Base-by-base conservation (phyloP, 345 rosid species). In the Hibiscus tridactylites region DNA sequence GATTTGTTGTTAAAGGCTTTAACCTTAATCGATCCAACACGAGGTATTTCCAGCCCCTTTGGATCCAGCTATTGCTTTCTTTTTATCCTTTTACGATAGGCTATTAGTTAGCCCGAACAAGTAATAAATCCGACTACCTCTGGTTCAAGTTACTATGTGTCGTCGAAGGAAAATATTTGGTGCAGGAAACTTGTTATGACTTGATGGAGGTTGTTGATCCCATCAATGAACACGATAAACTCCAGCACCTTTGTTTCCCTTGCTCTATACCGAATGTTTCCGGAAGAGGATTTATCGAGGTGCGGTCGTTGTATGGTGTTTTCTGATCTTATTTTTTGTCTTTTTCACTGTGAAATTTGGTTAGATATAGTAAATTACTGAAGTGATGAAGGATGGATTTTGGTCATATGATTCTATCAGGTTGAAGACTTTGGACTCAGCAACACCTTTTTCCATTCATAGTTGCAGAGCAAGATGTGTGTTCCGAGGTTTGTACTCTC, bases 211-310 rank as follows among this genome's bases (percentile, higher is more conserved):
- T 75, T 65, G 76, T 42, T 56, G 78, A 83, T 79, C 53, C 61
- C 47, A 47, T 62, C 64, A 73, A 53, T 68, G 82, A 76, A 44
- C 76, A 63, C 65, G 83, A 80, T 56, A 85, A 80, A 61, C 77
- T 76, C 61, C 87, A 83, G 37, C 49, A 35, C 53, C 76, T 89
- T 57, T 78, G 71, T 78, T 82, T 85, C 49, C 52, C 35, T 42
- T 87, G 87, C 74, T 79, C 89, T n/a, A 64, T 87, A 24, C 88
- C 95, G 16, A 39, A 71, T 65, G 76, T 82, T 60, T 73, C 73
- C 60, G 95, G 95, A 29, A 82, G 91, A 81, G 95, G 95, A 70
- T 87, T 87, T 67, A 82, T 89, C 68, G 95, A 89, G 95, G 95
- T 89, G 63, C 59, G 65, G 28, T 65, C 62, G 13, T 61, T 42